Evolutionary conservation across 2,329 filamentous ascomycete species (phyloP).

Genomic region (Aspergillus sp.): DNA sequence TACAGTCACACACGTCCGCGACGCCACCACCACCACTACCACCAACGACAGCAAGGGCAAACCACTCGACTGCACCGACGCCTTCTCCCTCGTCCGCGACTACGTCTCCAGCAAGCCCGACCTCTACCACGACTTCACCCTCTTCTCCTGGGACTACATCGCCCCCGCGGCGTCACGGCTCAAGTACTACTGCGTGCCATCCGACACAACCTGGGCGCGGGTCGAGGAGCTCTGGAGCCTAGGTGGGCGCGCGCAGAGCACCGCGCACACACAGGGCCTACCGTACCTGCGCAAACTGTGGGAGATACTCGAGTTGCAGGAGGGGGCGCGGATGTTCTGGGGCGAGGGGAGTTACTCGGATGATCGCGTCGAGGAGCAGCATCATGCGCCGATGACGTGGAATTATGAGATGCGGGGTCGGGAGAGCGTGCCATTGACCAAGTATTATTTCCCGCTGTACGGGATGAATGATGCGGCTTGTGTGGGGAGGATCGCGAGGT

Average conservation of each 20-base stretch:
- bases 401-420: constrained; percentile 23
- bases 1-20: no score
- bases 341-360: not conserved
- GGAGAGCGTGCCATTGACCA: constrained; percentile 16
- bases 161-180: constrained; percentile 15
- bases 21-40: not conserved
- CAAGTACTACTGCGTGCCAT: constrained; percentile 15
- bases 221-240: constrained; percentile 18
- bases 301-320: not conserved
- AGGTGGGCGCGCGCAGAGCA: constrained; percentile 1
- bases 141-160: constrained; percentile 23
- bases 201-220: constrained; percentile 4
- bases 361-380: no score
- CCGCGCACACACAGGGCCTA: not conserved
- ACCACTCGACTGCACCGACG: not conserved
- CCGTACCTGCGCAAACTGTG: not conserved
- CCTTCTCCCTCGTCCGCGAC: constrained; percentile 5
- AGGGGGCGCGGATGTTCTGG: not conserved
- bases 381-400: constrained; percentile 18
- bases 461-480: constrained; percentile 18
- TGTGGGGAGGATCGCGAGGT: constrained; percentile 3
- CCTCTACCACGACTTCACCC: constrained; percentile 14
- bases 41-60: not conserved
- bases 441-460: constrained; percentile 24
- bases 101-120: constrained; percentile 6